phyloP scores from a whole-genome alignment of 495 filamentous ascomycete genomes.

The Neurospora terricola region DNA sequence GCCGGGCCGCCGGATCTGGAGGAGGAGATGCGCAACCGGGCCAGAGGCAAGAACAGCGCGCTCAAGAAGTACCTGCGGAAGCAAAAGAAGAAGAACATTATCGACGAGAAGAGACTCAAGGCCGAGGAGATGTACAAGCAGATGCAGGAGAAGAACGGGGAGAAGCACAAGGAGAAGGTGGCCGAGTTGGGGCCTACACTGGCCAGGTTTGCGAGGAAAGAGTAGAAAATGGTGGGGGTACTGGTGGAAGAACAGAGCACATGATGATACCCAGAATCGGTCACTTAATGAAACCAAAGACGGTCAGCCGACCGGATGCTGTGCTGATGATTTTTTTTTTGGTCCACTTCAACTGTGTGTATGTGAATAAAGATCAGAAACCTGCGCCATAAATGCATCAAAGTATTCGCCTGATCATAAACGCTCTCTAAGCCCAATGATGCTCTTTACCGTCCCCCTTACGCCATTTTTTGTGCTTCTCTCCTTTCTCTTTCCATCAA shows the following conservation, averaged over 20 bases:
- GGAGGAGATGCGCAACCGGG: conserved; percentile 57
- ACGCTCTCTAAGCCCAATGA: background rate
- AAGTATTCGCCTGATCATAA: background rate
- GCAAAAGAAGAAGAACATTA: conserved; percentile 79
- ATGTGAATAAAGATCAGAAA: background rate
- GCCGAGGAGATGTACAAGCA: conserved; percentile 40
- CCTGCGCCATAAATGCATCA: background rate
- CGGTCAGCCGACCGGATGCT: background rate
- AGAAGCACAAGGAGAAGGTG: conserved; percentile 32
- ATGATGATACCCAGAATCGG: conserved; percentile 20
- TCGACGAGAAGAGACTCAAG: conserved; percentile 74
- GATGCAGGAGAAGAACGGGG: conserved; percentile 27
- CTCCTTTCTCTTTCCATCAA: background rate
- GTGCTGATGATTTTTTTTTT: background rate
- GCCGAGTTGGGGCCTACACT: conserved; percentile 37
- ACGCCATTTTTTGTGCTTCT: background rate
- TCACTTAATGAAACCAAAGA: background rate
- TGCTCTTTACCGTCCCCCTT: background rate
- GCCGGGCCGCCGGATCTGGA: conserved; percentile 60
- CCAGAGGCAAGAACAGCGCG: conserved; percentile 84
- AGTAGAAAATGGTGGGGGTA: conserved; percentile 19
- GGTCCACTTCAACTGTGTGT: background rate
- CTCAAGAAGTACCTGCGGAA: conserved; percentile 81
- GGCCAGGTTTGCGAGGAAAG: conserved; percentile 37
- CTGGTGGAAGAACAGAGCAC: background rate